Percentiles rank a stretch among this genome's conserved stretches.
Evolutionary conservation across 371 early-diverging fungal species (phyloP).

Genomic region (Mortierella sp.): DNA sequence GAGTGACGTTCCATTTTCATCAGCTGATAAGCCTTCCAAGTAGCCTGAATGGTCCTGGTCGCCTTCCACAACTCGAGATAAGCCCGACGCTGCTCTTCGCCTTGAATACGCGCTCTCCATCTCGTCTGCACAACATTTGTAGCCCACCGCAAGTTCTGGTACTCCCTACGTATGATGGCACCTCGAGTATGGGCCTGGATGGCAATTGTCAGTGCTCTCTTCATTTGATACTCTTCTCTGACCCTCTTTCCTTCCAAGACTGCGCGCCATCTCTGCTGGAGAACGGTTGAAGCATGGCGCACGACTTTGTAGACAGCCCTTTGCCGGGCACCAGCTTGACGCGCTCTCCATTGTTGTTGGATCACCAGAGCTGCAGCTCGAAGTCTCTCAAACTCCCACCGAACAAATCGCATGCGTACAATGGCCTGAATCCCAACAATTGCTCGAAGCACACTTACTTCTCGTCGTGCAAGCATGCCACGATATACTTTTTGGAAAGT

Average conservation of each 20-base stretch:
- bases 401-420: slow-evolving; percentile 32
- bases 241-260: slow-evolving; percentile 19
- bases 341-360: slow-evolving; percentile 41
- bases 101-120: slow-evolving; percentile 27
- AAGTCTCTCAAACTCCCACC: slow-evolving; percentile 24
- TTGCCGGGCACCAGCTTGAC: slow-evolving; percentile 20
- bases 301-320: slow-evolving; percentile 12
- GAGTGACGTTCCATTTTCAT: slow-evolving; percentile 13
- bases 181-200: slow-evolving; percentile 39
- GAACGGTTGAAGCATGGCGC: slow-evolving; percentile 17
- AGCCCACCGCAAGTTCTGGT: slow-evolving; percentile 29
- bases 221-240: slow-evolving; percentile 12
- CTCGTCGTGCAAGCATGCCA: slow-evolving; percentile 26
- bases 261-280: slow-evolving; percentile 48
- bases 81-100: slow-evolving; percentile 10
- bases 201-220: slow-evolving; percentile 14
- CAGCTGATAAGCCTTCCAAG: slow-evolving; percentile 25
- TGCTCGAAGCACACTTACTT: slow-evolving; percentile 13
- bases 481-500: slow-evolving; percentile 35
- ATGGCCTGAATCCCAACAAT: slow-evolving; percentile 31
- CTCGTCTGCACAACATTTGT: slow-evolving; percentile 16
- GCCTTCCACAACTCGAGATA: slow-evolving; percentile 32
- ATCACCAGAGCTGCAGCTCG: slow-evolving; percentile 32
- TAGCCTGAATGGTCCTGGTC: slow-evolving; percentile 26
- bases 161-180: slow-evolving; percentile 11